These are phyloP conservation scores for Phlebopus sp. DNA, from an alignment of 1,284 basidiomycete species.

Conservation along the genomic window DNA sequence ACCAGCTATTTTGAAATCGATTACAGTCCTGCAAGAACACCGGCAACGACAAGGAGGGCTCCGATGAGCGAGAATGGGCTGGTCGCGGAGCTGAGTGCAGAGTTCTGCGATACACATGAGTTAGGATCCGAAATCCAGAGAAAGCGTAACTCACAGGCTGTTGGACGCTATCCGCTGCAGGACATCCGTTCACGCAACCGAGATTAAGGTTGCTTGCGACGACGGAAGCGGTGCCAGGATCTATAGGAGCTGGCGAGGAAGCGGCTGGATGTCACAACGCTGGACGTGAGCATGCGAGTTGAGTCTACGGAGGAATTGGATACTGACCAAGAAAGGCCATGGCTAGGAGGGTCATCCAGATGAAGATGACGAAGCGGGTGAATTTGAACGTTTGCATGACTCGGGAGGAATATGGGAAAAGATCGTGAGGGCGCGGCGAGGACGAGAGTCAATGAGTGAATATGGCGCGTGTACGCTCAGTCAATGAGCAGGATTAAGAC, in stretches of 20 bases:
- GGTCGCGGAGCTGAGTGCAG: constrained; percentile 17
- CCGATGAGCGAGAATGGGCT: constrained; percentile 20
- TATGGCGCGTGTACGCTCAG: constrained; percentile 12
- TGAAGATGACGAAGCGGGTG: constrained; percentile 16
- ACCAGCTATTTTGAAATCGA: neutral
- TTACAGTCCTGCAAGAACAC: constrained; percentile 20
- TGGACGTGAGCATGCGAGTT: neutral
- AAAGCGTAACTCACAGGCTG: constrained; percentile 17
- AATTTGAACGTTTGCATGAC: constrained; percentile 14
- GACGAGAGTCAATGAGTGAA: neutral
- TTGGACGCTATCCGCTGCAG: constrained; percentile 17
- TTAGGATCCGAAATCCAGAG: neutral
- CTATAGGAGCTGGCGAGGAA: constrained; percentile 24
- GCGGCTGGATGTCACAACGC: constrained; percentile 10
- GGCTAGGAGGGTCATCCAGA: constrained; percentile 23
- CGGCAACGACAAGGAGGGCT: constrained; percentile 17
- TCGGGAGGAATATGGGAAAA: neutral
- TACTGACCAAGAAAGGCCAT: constrained; percentile 20
- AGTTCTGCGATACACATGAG: constrained; percentile 14
- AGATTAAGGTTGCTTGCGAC: constrained; percentile 25
- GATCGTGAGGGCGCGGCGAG: constrained; percentile 7
- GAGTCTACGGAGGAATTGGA: neutral
- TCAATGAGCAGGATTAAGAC: constrained; percentile 22
- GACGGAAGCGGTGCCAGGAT: constrained; percentile 13
- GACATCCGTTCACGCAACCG: constrained; percentile 25